Percentiles rank a stretch among this genome's conserved stretches.
These are phyloP conservation scores for Naegleria fowleri DNA, from an alignment of 208 protist genomes.

Conservation along the genomic window DNA sequence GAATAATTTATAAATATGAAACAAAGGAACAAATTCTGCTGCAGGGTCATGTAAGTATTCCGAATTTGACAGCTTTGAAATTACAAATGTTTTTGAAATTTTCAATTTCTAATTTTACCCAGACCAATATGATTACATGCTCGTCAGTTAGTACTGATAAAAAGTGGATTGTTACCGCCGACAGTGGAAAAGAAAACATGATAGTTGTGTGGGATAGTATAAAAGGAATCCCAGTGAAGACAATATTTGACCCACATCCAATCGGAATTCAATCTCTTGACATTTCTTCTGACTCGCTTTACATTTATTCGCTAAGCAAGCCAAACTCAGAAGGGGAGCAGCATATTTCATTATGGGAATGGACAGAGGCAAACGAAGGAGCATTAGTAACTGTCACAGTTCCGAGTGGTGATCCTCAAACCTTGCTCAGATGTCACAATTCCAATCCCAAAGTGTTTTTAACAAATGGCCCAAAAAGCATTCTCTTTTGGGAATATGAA, in stretches of 20 bases:
- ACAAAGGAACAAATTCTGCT: constrained; percentile 75
- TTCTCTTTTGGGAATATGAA: constrained; percentile 73
- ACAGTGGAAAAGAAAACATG: constrained; percentile 70
- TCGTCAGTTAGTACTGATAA: constrained; percentile 58
- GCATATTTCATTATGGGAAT: constrained; percentile 80
- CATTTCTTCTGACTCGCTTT: constrained; percentile 74
- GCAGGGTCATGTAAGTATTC: constrained; percentile 74
- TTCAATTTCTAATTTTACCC: not conserved
- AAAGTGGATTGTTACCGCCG: constrained; percentile 80
- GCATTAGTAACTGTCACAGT: constrained; percentile 50
- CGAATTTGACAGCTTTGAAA: constrained; percentile 28
- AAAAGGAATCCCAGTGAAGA: constrained; percentile 65
- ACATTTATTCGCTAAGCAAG: constrained; percentile 73
- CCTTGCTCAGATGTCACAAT: constrained; percentile 65
- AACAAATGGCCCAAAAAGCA: constrained; percentile 72
- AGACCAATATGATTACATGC: constrained; percentile 50
- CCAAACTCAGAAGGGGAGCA: constrained; percentile 56
- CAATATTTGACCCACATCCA: constrained; percentile 57
- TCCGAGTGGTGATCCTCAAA: constrained; percentile 71
- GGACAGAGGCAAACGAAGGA: constrained; percentile 49
- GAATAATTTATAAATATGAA: constrained; percentile 77
- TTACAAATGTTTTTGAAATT: not conserved
- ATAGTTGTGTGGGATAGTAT: constrained; percentile 87
- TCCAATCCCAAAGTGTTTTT: constrained; percentile 68
- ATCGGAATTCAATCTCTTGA: constrained; percentile 67